phyloP scores from a whole-genome alignment of 202 grass and related monocot species.

The Elaeis oleifera region DNA sequence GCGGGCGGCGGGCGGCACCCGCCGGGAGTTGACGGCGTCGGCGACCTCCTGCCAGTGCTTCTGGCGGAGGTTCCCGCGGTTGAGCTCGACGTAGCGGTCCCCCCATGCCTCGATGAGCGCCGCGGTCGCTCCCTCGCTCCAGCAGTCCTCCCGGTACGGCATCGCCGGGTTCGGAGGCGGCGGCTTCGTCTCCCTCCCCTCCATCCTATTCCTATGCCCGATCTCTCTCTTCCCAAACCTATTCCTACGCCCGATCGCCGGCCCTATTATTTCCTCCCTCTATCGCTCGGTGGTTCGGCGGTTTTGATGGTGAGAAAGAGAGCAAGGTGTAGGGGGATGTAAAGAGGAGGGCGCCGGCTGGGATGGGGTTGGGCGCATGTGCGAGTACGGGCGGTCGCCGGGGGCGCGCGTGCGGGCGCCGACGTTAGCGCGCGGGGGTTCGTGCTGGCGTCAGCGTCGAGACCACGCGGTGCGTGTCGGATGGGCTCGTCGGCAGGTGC shows the following conservation, averaged over 20 bases:
- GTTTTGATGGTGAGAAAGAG: not conserved
- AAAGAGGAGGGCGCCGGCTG: not conserved
- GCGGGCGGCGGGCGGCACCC: constrained; percentile 53
- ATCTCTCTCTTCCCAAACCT: not conserved
- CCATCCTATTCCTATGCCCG: not conserved
- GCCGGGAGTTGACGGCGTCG: constrained; percentile 77
- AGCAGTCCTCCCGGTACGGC: constrained; percentile 59
- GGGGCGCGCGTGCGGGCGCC: no score
- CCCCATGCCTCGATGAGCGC: constrained; percentile 93
- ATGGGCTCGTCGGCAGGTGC: not conserved
- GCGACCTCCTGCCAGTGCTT: constrained; percentile 99
- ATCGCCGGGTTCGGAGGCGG: constrained; percentile 38
- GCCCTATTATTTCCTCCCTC: not conserved
- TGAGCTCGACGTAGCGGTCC: constrained; percentile 76
- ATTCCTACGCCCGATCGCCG: not conserved
- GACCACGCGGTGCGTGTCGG: no score
- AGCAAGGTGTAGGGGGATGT: not conserved
- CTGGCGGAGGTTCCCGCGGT: constrained; percentile 80
- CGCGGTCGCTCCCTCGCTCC: constrained; percentile 92
- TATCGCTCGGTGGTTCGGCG: not conserved
- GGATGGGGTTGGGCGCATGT: not conserved
- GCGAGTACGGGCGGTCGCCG: no score
- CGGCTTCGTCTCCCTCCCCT: not conserved
- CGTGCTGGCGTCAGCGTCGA: no score
- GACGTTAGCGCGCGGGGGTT: no score